Conservation (phyloP, 106 monocot species). For the Chionographis japonica region DNA sequence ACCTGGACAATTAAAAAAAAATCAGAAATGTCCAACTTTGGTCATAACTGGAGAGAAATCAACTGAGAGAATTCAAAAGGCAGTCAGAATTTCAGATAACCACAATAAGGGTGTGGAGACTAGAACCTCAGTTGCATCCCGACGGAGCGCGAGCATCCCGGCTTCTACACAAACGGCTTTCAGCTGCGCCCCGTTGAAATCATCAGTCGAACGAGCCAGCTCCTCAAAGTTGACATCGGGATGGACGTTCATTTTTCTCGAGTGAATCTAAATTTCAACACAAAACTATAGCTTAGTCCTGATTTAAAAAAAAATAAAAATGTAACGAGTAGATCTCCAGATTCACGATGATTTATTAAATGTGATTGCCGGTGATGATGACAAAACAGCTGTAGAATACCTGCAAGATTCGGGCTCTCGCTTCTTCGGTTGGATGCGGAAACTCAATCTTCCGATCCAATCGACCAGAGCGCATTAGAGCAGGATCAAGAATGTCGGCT, state of each 20-base stretch:
- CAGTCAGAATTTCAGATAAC: too few species aligned
- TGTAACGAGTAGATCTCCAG: too few species aligned
- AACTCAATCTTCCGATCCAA: constrained; percentile 96
- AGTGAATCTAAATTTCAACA: constrained; percentile 67
- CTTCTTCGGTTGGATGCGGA: constrained; percentile 91
- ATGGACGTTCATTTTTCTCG: constrained; percentile 94
- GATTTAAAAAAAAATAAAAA: too few species aligned
- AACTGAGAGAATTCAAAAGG: too few species aligned
- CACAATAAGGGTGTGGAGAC: not conserved
- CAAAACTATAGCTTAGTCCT: not conserved
- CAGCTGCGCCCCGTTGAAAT: constrained; percentile 90
- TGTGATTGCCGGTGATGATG: too few species aligned
- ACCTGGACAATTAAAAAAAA: constrained; percentile 28
- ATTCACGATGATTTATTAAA: not conserved
- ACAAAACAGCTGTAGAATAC: constrained; percentile 8
- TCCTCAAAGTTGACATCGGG: constrained; percentile 99
- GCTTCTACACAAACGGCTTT: constrained; percentile 98
- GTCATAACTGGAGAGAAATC: too few species aligned
- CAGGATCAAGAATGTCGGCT: constrained; percentile 96
- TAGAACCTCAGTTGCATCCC: constrained; percentile 92
- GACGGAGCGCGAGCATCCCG: constrained; percentile 85
- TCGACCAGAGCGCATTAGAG: constrained; percentile 88
- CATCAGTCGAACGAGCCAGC: constrained; percentile 85
- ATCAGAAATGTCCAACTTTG: too few species aligned
- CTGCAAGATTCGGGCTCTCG: constrained; percentile 85